phyloP scores from a whole-genome alignment of 352 stramenopile species.

The Phytophthora hibernalis region DNA sequence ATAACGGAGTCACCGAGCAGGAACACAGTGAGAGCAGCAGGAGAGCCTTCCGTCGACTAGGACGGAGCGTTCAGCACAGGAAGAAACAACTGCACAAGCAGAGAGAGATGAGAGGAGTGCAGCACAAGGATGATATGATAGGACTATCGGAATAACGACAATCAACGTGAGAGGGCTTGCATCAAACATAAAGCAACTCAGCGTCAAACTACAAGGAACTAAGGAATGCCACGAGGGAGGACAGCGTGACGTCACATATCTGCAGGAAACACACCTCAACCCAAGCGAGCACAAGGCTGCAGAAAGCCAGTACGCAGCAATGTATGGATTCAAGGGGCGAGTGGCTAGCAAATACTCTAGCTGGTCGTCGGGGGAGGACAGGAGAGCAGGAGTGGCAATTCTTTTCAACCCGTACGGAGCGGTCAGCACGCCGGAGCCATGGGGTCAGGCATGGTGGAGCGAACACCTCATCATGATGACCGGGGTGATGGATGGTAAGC shows the following conservation, averaged over 20 bases:
- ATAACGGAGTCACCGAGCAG: too few relatives aligned
- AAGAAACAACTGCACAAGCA: too few relatives aligned
- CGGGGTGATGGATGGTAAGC: neutral
- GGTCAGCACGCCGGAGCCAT: neutral
- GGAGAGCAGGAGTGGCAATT: neutral
- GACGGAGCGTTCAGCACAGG: too few relatives aligned
- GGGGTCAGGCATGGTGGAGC: neutral
- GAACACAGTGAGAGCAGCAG: too few relatives aligned
- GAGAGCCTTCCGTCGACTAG: too few relatives aligned
- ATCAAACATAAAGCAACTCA: neutral
- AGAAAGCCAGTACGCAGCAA: neutral
- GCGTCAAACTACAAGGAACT: neutral
- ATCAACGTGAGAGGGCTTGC: too few relatives aligned
- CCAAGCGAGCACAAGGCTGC: neutral
- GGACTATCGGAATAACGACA: too few relatives aligned
- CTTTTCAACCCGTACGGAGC: neutral
- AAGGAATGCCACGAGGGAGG: neutral
- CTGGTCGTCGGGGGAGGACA: neutral
- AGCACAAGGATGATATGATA: too few relatives aligned
- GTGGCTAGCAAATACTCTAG: neutral
- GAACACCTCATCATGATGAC: neutral
- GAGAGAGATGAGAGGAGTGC: too few relatives aligned
- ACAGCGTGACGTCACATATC: neutral
- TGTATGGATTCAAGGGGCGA: neutral
- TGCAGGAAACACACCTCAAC: neutral